Evolutionary conservation across 108 stramenopile species (phyloP), one percentile per base, ranked within the genome.

Genomic region (Cyclostephanos invisitatus): DNA sequence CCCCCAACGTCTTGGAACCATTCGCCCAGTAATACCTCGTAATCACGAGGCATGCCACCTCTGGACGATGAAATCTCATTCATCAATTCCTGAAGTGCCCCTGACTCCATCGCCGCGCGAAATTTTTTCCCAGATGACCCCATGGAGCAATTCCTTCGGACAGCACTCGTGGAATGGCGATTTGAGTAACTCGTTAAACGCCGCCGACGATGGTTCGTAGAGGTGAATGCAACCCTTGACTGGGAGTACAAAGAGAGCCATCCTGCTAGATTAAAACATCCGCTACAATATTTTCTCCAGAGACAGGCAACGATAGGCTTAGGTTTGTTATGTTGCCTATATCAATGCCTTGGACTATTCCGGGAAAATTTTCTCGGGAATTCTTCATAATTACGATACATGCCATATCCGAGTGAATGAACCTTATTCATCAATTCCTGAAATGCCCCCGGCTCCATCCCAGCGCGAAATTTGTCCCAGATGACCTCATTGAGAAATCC

Each of bases 71-170:
- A 46, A 46, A 46, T 14, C 44, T 46, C 14, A 0, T 14, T 15
- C 14, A 3, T 15, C n/a, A n/a, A n/a, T n/a, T 36, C 46, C 49
- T 5, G 20, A 17, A 48, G n/a, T 22, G 24, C n/a, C 64, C 22
- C 18, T 17, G 64, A 47, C 17, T 47, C 46, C 0, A 72, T 47
- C 7, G 48, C 46, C 0, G 8, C 64, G 46, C 76, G 64, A 58
- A 77, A 70, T 70, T 77, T 77, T n/a, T 7, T 70, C 68, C 68
- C 76, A 77, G 28, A 77, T 77, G 21, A 55, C 57, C 11, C 25
- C 18, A 55, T 63, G 65, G 29, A 77, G 49, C 14, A 70, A 62
- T 57, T 69, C 76, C 25, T 59, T 55, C 11, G 50, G 29, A 10
- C 76, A 77, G 40, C 76, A 77, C 48, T 77, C 76, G 36, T 47